Base-by-base conservation (phyloP, 257 asterid genomes). In the Echium plantagineum region DNA sequence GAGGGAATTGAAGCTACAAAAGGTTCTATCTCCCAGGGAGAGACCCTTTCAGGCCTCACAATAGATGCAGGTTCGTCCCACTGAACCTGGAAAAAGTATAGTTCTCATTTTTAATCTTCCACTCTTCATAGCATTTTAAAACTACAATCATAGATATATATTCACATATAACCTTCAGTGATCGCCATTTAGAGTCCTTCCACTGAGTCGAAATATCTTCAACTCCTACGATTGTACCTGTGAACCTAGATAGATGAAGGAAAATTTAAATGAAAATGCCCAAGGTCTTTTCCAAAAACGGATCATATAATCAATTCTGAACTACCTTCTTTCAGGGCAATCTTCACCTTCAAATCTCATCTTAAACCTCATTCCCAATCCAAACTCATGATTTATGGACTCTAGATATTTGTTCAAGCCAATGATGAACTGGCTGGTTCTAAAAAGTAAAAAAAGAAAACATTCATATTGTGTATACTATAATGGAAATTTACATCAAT, bases 1-100 rank as follows among this genome's bases (percentile, higher is more conserved):
- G 78, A 47, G 4, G 90, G 87, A 18, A 67, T n/a, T 4, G 94
- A 66, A 12, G 80, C 75, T 49, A 80, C 84, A 53, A 81, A 82
- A 26, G 87, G 86, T 67, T 86, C 86, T 28, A 86, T 84, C 69
- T 86, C 95, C 95, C 95, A 86, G 30, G 94, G 94, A 69, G 95
- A 86, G 71, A 86, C 90, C 75, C 86, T 73, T 15, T 81, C 87
- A 13, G 94, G 88, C 58, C 95, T 71, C 8, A 70, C 59, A 63
- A 86, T 76, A 54, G 83, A 69, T 21, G 90, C 83, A 9, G 83
- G 94, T 66, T 84, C 94, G 38, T 86, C 95, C 95, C 95, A 86
- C 59, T 82, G 95, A 71, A 86, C 94, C 95, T 86, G 79, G 58
- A 53, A 59, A 18, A 42, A 3, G 19, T 51, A 15, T 3, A 22